Base-by-base conservation (phyloP, 2,329 filamentous ascomycete species). In the Colletotrichum simmondsii region DNA sequence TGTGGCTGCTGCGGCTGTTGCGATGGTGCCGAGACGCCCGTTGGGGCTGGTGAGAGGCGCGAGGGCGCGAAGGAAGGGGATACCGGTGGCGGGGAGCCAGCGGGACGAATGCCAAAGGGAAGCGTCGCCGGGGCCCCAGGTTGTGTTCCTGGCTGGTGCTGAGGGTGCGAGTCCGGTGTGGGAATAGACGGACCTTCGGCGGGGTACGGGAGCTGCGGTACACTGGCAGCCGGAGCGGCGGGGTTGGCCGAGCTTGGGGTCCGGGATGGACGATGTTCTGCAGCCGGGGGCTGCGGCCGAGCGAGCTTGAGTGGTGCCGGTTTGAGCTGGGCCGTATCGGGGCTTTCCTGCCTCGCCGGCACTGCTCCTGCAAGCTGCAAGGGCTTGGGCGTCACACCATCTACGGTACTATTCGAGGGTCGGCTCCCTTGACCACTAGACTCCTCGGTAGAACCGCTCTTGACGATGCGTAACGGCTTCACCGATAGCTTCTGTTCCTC, bases 381-480 rank as follows among this genome's bases (percentile, higher is more conserved):
- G 22, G 19, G 49, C 28, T 61, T 49, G 24, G 46, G 10, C 19
- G 56, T 26, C 12, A 37, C 26, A n/a, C 53, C 42, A 4, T 35
- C 32, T 19, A 4, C 16, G 35, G 11, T 24, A 57, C 19, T 52
- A 7, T 14, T 37, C 8, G 54, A 57, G 11, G 56, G 32, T 35
- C 49, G 22, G 32, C 14, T 30, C n/a, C n/a, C 56, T 10, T 8
- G 54, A 6, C 26, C 54, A 2, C 2, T 49, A 22, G 19, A 22
- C 35, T 30, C 26, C 37, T 65, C 62, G n/a, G n/a, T 24, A 12
- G 61, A 35, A 12, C 72, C 65, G 5, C 62, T 74, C 65, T 73
- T 74, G 12, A 73, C 62, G 60, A 72, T 70, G 12, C 65, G 63
- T n/a, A 74, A 30, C 19, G 70, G 72, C 58, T 73, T 52, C 35